Evolutionary conservation across 441 rosid species (phyloP), one percentile per base, ranked within the genome.

Genomic region (Corymbia citriodora): DNA sequence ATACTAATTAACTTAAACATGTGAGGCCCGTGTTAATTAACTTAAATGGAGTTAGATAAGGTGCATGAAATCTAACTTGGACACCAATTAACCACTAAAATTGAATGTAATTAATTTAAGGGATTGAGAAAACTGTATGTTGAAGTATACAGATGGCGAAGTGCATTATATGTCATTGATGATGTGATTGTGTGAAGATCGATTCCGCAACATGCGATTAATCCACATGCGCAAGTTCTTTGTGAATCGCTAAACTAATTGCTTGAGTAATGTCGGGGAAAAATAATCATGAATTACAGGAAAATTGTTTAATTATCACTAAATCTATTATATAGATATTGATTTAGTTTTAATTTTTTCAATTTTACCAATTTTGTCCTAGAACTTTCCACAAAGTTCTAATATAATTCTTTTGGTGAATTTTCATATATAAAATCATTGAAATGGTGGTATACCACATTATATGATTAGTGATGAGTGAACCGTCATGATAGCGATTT

Each of bases 401-500:
- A 31, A 0, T 31, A 4, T 4, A 9, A 5, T 70, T 23, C 0
- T 31, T 9, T 65, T 4, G 4, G 6, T 9, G 4, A 65, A 65
- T 3, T 14, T n/a, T 65, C 9, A 54, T n/a, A n/a, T 0, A 15
- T 1, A 6, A n/a, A n/a, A n/a, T 65, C 10, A 2, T 14, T n/a
- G 19, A 65, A 10, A n/a, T 0, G 6, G 17, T 1, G 2, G 4
- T 29, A 4, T 14, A 10, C 5, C 17, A 63, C 36, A 1, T 65
- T 16, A 9, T 17, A 65, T 8, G 16, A n/a, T 1, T 2, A 1
- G 8, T 15, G 17, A 65, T n/a, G 3, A n/a, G n/a, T n/a, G 36
- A 10, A n/a, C 9, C 1, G 17, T 1, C 3, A 1, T 0, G 1
- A 2, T 16, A n/a, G 19, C 10, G 8, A 7, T 65, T 65, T 65